Evolutionary conservation across 1,284 basidiomycete species (phyloP).

Genomic region (Malassezia restricta): DNA sequence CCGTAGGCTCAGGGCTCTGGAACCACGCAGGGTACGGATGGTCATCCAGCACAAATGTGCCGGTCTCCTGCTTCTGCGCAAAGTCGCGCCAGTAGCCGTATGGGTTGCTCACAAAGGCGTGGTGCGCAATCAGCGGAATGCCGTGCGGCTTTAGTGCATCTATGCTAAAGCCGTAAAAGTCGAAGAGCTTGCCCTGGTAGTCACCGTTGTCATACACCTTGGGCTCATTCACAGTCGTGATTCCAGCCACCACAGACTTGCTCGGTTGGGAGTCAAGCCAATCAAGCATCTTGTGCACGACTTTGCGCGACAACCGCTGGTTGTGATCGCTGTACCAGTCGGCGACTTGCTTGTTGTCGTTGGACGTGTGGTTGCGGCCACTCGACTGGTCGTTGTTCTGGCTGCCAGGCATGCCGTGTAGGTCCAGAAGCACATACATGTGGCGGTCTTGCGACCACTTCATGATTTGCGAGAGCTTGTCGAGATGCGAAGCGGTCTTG

Average conservation of each 20-base stretch:
- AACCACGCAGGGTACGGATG: slow-evolving; percentile 44
- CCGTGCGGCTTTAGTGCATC: slow-evolving; percentile 16
- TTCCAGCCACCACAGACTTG: slow-evolving; percentile 32
- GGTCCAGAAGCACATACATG: slow-evolving; percentile 48
- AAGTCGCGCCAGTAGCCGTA: slow-evolving; percentile 25
- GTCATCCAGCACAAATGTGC: slow-evolving; percentile 34
- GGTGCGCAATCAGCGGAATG: slow-evolving; percentile 37
- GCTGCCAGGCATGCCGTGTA: slow-evolving; percentile 49
- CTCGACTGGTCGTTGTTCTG: slow-evolving; percentile 46
- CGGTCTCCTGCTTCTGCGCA: slow-evolving; percentile 29
- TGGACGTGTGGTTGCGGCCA: slow-evolving; percentile 35
- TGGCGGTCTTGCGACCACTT: slow-evolving; percentile 42
- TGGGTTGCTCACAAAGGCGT: slow-evolving; percentile 25
- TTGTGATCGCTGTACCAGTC: slow-evolving; percentile 26
- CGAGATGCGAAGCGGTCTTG: slow-evolving; percentile 23
- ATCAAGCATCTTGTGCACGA: slow-evolving; percentile 25
- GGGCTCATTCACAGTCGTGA: slow-evolving; percentile 41
- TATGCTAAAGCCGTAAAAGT: slow-evolving; percentile 30
- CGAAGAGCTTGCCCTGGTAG: neutral
- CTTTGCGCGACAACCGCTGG: slow-evolving; percentile 25
- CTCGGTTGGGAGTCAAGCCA: slow-evolving; percentile 30
- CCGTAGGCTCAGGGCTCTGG: slow-evolving; percentile 14
- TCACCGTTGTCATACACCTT: slow-evolving; percentile 9
- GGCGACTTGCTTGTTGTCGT: slow-evolving; percentile 17
- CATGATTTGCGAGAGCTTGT: slow-evolving; percentile 31